Evolutionary conservation across 1,284 basidiomycete species (phyloP).

Genomic region (Malassezia vespertilionis): DNA sequence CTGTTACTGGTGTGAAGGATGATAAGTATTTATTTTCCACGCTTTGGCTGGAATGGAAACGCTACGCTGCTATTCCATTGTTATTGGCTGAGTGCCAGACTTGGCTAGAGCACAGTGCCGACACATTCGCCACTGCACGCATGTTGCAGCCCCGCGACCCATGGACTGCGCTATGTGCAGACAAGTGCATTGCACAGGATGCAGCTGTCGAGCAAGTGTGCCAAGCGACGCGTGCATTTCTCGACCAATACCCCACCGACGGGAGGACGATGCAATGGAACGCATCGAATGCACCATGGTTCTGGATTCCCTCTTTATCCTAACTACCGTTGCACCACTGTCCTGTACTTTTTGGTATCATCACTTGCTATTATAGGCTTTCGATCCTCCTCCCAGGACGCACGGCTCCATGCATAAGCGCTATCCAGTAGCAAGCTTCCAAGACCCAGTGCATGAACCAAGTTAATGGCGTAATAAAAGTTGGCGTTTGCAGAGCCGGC

Average conservation of each 20-base stretch:
- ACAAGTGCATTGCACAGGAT: not conserved
- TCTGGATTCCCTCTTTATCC: too few species aligned
- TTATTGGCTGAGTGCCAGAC: not conserved
- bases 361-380: not conserved
- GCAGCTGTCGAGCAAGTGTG: not conserved
- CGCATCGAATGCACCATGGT: conserved; percentile 5
- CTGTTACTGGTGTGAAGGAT: not conserved
- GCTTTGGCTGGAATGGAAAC: conserved; percentile 8
- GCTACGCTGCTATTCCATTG: not conserved
- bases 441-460: conserved; percentile 81
- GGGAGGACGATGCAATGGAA: too few species aligned
- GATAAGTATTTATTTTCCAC: not conserved
- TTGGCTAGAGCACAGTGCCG: too few species aligned
- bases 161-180: not conserved
- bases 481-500: conserved; percentile 94
- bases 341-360: too few species aligned
- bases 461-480: conserved; percentile 89
- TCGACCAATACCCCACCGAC: too few species aligned
- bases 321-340: conserved; percentile 20
- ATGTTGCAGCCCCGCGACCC: not conserved
- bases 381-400: conserved; percentile 34
- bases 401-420: conserved; percentile 56
- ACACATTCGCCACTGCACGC: too few species aligned
- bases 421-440: conserved; percentile 71
- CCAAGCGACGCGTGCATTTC: too few species aligned